Evolutionary conservation across 164 flowering plant species (phyloP), one percentile per base, ranked within the genome.

Genomic region (Vitis vinifera): DNA sequence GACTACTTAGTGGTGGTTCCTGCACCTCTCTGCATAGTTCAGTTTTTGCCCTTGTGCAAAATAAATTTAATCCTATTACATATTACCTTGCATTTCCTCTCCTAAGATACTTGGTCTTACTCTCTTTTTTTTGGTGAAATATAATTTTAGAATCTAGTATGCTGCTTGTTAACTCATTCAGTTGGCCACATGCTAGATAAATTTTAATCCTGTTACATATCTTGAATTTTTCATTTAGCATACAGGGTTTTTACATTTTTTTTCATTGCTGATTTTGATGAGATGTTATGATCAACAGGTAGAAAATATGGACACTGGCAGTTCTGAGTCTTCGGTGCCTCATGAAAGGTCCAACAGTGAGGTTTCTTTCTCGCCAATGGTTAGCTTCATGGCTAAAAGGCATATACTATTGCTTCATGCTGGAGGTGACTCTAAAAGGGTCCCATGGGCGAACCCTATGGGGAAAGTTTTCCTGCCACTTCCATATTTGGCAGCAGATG

Each of bases 371-470:
- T 19, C 13, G 48, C 71, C 79, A 66, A 60, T 84, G 67, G 73
- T 74, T 72, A 77, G 79, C 56, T 76, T 81, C 71, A 59, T 93
- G 80, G 85, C 83, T 60, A 85, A 77, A 68, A 92, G 65, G 78
- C 97, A 91, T 76, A 85, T 96, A 79, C 78, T 96, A 50, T 80
- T 96, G 81, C 93, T 93, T 71, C 99, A 96, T 87, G 99, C 99
- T 73, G 98, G 99, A 77, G 99, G 99, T 77, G 99, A 96, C 81
- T 96, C 99, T 55, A 96, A 96, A 81, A 88, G 99, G 82, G 97
- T 96, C 27, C 98, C 98, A 47, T 96, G 98, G 99, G 99, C 99
- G 7, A 93, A 93, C 55, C 97, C 98, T 11, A 96, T 96, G 99
- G 99, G 99, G 62, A 96, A 96, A 79, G 97, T 92, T 62, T 96